A percentile compares a stretch with the other conserved stretches of the same genome.
These are phyloP conservation scores for Backusella australiensis DNA, from an alignment of 192 early-diverging fungal species.

Conservation along the genomic window DNA sequence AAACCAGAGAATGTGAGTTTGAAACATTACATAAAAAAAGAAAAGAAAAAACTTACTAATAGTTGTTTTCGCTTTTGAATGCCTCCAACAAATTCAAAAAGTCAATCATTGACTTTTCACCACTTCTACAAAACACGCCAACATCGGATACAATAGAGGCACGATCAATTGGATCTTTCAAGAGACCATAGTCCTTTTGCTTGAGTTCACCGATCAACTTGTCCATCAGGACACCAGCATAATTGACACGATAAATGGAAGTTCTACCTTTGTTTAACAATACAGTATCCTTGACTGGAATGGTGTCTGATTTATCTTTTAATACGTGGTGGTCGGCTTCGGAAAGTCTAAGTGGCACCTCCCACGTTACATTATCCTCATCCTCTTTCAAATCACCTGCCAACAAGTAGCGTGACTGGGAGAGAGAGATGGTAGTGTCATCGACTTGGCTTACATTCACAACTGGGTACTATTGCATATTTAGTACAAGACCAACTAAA, in stretches of 20 bases:
- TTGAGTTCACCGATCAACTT: constrained; percentile 50
- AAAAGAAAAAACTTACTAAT: constrained; percentile 46
- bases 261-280: constrained; percentile 78
- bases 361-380: constrained; percentile 68
- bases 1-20: background rate
- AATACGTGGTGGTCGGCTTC: constrained; percentile 24
- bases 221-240: constrained; percentile 47
- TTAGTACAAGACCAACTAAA: background rate
- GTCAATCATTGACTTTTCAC: constrained; percentile 65
- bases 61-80: constrained; percentile 72
- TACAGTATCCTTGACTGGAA: constrained; percentile 44
- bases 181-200: constrained; percentile 42
- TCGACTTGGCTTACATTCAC: constrained; percentile 62
- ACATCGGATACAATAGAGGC: constrained; percentile 82
- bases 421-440: constrained; percentile 46
- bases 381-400: constrained; percentile 64
- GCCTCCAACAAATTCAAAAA: constrained; percentile 71
- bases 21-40: background rate
- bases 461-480: constrained; percentile 59
- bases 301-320: constrained; percentile 23
- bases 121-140: constrained; percentile 71
- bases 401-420: constrained; percentile 81
- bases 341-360: constrained; percentile 71
- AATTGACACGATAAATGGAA: constrained; percentile 85
- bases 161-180: constrained; percentile 63